These are phyloP conservation scores for Phanerodontia chrysosporium DNA, from an alignment of 768 basidiomycete genomes.

Conservation along the genomic window DNA sequence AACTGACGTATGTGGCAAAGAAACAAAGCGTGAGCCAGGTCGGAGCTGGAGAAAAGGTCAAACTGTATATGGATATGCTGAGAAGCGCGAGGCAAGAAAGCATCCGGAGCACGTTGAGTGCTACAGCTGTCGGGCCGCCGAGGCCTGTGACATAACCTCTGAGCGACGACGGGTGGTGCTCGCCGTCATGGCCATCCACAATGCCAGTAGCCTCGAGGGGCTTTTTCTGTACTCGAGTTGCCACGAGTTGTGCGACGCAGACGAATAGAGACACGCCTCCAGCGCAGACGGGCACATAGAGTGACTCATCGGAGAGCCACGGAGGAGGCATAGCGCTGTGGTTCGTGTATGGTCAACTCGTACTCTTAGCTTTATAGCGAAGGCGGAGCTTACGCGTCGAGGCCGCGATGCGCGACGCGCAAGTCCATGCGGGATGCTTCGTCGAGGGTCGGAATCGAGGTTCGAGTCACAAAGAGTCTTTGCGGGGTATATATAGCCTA, in stretches of 20 bases:
- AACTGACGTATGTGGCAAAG: constrained; percentile 6
- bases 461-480: not conserved
- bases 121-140: not conserved
- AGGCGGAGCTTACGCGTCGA: not conserved
- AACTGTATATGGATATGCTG: not conserved
- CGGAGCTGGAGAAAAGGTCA: not conserved
- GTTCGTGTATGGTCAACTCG: not conserved
- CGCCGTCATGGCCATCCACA: not conserved
- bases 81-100: constrained; percentile 1
- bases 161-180: not conserved
- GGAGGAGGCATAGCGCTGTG: not conserved
- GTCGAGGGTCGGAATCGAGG: not conserved
- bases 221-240: not conserved
- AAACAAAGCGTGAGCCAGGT: not conserved
- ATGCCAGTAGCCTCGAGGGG: not conserved
- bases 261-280: not conserved
- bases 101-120: not conserved
- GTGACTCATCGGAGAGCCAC: not conserved
- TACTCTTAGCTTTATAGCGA: not conserved
- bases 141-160: not conserved
- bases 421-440: not conserved
- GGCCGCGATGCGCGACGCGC: not conserved
- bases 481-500: not conserved
- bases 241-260: not conserved
- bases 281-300: not conserved